phyloP scores from a whole-genome alignment of 1,284 basidiomycete species.

The Heterobasidion irregulare region DNA sequence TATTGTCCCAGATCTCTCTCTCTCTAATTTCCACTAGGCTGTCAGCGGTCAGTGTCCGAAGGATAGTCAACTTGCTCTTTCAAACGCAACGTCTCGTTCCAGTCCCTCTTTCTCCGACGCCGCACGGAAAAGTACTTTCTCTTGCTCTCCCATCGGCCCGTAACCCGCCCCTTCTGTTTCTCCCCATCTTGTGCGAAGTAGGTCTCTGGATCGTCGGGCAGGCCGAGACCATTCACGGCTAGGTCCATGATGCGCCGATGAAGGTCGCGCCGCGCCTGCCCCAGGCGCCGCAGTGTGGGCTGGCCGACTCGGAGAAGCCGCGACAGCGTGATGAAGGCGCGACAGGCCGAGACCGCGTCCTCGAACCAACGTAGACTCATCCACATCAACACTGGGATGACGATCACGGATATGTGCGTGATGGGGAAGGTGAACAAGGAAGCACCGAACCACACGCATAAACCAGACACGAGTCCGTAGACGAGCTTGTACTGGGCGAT shows the following conservation, averaged over 20 bases:
- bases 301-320: slow-evolving; percentile 62
- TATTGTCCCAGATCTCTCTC: no score
- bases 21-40: no score
- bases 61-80: slow-evolving; percentile 72
- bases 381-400: slow-evolving; percentile 77
- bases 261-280: slow-evolving; percentile 43
- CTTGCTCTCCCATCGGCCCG: slow-evolving; percentile 56
- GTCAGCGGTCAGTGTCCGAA: not conserved
- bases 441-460: slow-evolving; percentile 51
- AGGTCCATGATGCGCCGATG: slow-evolving; percentile 56
- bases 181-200: slow-evolving; percentile 48
- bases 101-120: slow-evolving; percentile 74
- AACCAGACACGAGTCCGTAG: slow-evolving; percentile 67
- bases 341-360: slow-evolving; percentile 69
- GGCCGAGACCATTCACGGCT: slow-evolving; percentile 48
- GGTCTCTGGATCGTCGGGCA: slow-evolving; percentile 62
- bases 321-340: slow-evolving; percentile 56
- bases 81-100: slow-evolving; percentile 75
- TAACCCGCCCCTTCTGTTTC: slow-evolving; percentile 60
- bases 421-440: slow-evolving; percentile 54
- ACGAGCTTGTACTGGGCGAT: slow-evolving; percentile 85
- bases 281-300: slow-evolving; percentile 41
- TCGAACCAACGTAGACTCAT: slow-evolving; percentile 81
- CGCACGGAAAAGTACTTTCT: slow-evolving; percentile 72
- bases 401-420: slow-evolving; percentile 41